Evolutionary conservation across 164 flowering plant genomes (phyloP).

Genomic region (Magnolia officinalis): DNA sequence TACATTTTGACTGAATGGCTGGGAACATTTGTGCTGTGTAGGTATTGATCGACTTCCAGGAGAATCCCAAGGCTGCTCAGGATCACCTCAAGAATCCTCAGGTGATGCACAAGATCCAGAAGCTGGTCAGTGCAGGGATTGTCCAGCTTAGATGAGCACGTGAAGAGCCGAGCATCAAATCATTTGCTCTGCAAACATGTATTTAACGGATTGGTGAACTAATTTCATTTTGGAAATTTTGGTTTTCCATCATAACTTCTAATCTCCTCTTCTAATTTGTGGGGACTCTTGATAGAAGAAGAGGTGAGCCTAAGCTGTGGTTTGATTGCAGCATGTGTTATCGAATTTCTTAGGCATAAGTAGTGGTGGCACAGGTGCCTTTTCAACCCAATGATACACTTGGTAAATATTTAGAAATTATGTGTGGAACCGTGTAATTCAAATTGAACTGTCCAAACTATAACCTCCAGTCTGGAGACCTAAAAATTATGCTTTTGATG

Average conservation of each 20-base stretch:
- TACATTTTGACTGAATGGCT: neutral
- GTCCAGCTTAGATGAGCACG: slow-evolving; percentile 56
- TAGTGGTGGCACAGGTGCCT: no score
- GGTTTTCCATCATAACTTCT: neutral
- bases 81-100: slow-evolving; percentile 84
- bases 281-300: no score
- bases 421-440: no score
- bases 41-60: slow-evolving; percentile 88
- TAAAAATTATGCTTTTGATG: no score
- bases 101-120: slow-evolving; percentile 91
- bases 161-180: neutral
- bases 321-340: no score
- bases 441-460: no score
- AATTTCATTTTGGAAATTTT: neutral
- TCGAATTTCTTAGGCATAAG: no score
- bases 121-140: slow-evolving; percentile 81
- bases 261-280: no score
- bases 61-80: slow-evolving; percentile 88
- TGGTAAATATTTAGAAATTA: no score
- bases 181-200: neutral
- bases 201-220: neutral
- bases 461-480: no score
- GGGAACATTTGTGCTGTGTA: slow-evolving; percentile 15
- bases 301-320: no score
- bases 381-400: no score